Evolutionary conservation across 2,329 filamentous ascomycete species (phyloP), one percentile per base, ranked within the genome.

Genomic region (Dothistroma septosporum): DNA sequence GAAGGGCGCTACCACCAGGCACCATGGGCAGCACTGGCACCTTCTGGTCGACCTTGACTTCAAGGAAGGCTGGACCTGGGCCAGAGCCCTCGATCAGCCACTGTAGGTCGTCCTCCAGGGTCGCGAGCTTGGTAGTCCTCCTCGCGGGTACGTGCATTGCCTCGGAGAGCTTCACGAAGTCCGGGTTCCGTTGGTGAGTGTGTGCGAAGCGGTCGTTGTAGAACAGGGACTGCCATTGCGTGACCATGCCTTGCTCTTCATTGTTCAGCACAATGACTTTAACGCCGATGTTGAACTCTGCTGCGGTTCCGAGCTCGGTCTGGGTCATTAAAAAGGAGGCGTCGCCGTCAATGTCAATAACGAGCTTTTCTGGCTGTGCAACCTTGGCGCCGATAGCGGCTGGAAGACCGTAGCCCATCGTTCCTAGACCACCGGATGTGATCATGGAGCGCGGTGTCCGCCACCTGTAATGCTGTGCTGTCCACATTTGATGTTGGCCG

Each of bases 261-360:
- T 96, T 99, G 82, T 97, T 97, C 59, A 99, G 78, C 28, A 97
- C 83, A 69, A 97, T 91, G 62, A 97, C 84, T 84, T 97, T 97
- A 76, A 96, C 88, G 66, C 90, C 92, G 75, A 97, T 97, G 79
- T 94, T 90, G 82, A 97, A 97, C 78, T 99, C 92, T 9, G 90
- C 86, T 47, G 92, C 92, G 1, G 93, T 97, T 50, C 89, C 90
- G 57, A 99, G 86, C 79, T 99, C 94, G 1, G 93, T 97, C 61
- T 97, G 83, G 6, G 94, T 97, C 94, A 99, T 97, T 83, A 91
- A 91, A 82, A 99, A 97, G 3, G 92, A 97, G n/a, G 93, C 94
- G 75, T 97, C 94, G 64, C 94, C 94, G 74, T 99, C 94, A 71
- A 97, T 95, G 76, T 97, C 93, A 61, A 97, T 86, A 62, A 97